These are phyloP conservation scores for Raphidocelis subcapitata DNA, from an alignment of 139 green algal species.

Conservation along the genomic window DNA sequence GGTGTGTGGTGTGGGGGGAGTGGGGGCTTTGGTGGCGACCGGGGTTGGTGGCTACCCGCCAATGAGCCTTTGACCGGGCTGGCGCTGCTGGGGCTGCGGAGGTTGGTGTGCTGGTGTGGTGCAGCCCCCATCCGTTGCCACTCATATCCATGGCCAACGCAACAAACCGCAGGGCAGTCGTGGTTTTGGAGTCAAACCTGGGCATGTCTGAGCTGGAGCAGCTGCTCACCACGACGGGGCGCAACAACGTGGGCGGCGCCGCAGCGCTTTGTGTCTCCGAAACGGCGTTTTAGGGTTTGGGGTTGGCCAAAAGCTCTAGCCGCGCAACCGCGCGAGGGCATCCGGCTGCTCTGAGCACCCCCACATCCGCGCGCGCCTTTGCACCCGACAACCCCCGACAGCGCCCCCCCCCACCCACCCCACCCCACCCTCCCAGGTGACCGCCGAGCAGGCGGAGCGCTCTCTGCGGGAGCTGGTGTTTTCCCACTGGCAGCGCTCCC, in stretches of 20 bases:
- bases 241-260: conserved; percentile 26
- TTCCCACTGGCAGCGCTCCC: conserved; percentile 48
- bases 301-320: no score
- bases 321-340: no score
- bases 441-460: conserved; percentile 47
- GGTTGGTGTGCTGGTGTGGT: no score
- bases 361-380: no score
- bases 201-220: conserved; percentile 76
- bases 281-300: no score
- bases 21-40: background rate
- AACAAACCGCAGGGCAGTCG: conserved; percentile 53
- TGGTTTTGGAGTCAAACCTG: conserved; percentile 89
- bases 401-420: background rate
- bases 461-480: conserved; percentile 77
- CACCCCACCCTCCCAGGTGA: conserved; percentile 29
- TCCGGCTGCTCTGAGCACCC: no score
- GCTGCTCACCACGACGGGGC: conserved; percentile 45
- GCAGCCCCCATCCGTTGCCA: no score
- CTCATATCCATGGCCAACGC: background rate
- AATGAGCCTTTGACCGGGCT: no score
- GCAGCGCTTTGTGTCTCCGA: no score
- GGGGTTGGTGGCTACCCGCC: no score
- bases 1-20: background rate
- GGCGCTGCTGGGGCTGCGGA: no score
- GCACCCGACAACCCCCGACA: no score